Percentiles rank a stretch among this genome's conserved stretches.
phyloP scores from a whole-genome alignment of 257 asterid genomes.

The Linaria vulgaris region DNA sequence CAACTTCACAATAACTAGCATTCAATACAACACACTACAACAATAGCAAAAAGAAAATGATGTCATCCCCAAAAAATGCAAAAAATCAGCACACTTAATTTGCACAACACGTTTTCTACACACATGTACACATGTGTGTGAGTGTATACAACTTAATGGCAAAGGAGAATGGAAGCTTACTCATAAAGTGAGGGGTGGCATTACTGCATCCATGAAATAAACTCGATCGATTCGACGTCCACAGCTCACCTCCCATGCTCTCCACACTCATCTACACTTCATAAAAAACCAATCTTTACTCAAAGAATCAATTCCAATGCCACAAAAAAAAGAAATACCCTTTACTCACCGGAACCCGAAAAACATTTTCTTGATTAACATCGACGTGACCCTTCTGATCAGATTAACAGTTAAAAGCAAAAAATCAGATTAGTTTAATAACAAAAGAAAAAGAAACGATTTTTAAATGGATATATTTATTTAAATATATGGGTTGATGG shows the following conservation, averaged over 20 bases:
- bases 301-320: too few relatives aligned
- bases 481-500: too few relatives aligned
- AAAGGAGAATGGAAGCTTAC: slow-evolving; percentile 6
- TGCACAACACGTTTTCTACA: not conserved
- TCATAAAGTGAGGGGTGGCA: slow-evolving; percentile 31
- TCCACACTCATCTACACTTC: slow-evolving; percentile 35
- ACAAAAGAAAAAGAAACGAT: not conserved
- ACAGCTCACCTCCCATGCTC: slow-evolving; percentile 27
- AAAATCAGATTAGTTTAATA: not conserved
- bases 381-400: slow-evolving; percentile 30
- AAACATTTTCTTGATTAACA: slow-evolving; percentile 35
- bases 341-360: slow-evolving; percentile 61
- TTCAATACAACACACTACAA: not conserved
- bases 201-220: slow-evolving; percentile 45
- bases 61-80: too few relatives aligned
- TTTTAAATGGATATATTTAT: too few relatives aligned
- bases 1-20: not conserved
- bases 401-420: too few relatives aligned
- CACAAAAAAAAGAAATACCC: not conserved
- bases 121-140: not conserved
- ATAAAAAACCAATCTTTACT: not conserved
- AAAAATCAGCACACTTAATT: too few relatives aligned
- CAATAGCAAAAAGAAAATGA: too few relatives aligned
- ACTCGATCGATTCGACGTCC: slow-evolving; percentile 37
- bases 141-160: not conserved